Evolutionary conservation across 2,329 filamentous ascomycete species (phyloP), one percentile per base, ranked within the genome.

Genomic region (Alternaria brassicicola): DNA sequence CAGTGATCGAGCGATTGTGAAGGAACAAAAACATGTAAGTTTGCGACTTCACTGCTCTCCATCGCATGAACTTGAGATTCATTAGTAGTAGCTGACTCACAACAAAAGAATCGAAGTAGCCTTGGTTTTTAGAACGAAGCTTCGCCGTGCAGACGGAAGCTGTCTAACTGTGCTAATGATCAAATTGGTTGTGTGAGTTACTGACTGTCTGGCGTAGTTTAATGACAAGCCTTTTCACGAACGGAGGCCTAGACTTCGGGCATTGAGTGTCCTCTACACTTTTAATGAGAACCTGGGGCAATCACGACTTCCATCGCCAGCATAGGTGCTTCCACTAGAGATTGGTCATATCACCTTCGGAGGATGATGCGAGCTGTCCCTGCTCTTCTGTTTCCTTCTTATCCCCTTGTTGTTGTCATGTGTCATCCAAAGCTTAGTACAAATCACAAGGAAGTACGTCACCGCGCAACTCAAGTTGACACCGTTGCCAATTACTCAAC

Each of bases 401-500:
- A n/a, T 84, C 84, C 49, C 86, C 65, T 78, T 82, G 67, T 79
- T 82, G 68, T 90, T 90, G 64, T 90, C 85, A 69, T 75, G 75
- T 47, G 76, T 78, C 81, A 89, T 89, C 83, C 85, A 90, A 0
- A 82, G 61, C 55, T 84, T 78, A 26, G 86, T 70, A 0, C 67
- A 60, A 0, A 65, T 45, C 4, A 52, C 59, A 26, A 65, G 41
- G 8, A 31, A 60, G 55, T 55, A 63, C 13, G 55, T 21, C 19
- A 38, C 12, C 9, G 41, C 56, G 19, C 46, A 51, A 19, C 23
- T 35, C 23, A 51, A 21, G 25, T 51, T 51, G 8, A 51, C 42
- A 0, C 88, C 87, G 68, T 90, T 90, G 1, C 88, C 88, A 55
- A 89, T 89, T 53, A 80, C 84, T 65, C 86, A 91, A 52, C 89